phyloP scores from a whole-genome alignment of 495 filamentous ascomycete genomes.

The Neurospora tetrasperma region DNA sequence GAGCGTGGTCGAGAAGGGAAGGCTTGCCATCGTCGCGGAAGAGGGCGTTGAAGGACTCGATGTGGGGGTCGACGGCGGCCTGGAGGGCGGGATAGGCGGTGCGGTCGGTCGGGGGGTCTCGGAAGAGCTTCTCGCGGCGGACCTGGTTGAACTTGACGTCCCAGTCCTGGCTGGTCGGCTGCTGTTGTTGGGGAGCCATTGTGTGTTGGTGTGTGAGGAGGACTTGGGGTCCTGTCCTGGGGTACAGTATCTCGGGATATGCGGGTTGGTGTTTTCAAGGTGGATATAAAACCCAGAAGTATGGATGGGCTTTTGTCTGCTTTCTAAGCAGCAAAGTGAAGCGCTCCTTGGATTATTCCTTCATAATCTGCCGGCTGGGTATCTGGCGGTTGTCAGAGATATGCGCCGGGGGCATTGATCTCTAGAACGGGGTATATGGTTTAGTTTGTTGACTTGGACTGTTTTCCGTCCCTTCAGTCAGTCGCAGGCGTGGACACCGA shows the following conservation, averaged over 20 bases:
- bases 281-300: background rate
- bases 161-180: constrained; percentile 53
- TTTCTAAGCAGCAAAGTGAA: background rate
- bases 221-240: background rate
- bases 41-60: constrained; percentile 93
- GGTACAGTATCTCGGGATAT: background rate
- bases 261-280: background rate
- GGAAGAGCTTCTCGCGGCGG: constrained; percentile 76
- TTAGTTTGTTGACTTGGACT: background rate
- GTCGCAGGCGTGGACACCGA: background rate
- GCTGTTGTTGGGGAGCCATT: constrained; percentile 41
- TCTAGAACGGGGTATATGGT: background rate
- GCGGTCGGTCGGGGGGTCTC: constrained; percentile 73
- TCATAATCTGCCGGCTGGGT: background rate
- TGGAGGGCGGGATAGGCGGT: constrained; percentile 83
- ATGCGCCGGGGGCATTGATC: background rate
- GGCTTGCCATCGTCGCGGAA: constrained; percentile 52
- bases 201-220: background rate
- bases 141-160: constrained; percentile 70
- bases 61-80: constrained; percentile 74
- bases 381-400: background rate
- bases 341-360: background rate
- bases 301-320: background rate
- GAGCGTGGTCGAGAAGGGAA: constrained; percentile 60
- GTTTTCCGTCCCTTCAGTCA: background rate